phyloP scores from a whole-genome alignment of 441 rosid species.

The Metrosideros polymorpha region DNA sequence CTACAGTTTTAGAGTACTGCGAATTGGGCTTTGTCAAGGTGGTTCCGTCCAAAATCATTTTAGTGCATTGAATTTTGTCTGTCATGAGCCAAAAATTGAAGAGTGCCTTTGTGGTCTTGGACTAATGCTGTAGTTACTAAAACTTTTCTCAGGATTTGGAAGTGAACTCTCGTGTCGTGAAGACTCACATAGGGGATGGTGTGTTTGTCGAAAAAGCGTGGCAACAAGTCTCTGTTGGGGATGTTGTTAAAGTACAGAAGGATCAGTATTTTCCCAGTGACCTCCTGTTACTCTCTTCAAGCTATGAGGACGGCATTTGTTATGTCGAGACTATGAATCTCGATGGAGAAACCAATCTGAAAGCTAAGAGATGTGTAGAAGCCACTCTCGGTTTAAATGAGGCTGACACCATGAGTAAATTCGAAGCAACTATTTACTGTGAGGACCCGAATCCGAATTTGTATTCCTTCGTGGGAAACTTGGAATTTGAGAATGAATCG shows the following conservation, averaged over 20 bases:
- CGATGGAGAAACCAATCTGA: constrained; percentile 75
- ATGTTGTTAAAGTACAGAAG: constrained; percentile 51
- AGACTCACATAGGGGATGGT: constrained; percentile 41
- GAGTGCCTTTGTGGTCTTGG: not conserved
- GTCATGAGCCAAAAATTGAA: not conserved
- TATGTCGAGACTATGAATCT: constrained; percentile 85
- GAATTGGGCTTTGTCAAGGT: not conserved
- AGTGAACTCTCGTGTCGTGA: constrained; percentile 35
- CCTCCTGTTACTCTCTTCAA: constrained; percentile 54
- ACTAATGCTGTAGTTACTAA: not conserved
- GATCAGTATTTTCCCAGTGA: constrained; percentile 62
- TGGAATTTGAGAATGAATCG: constrained; percentile 34
- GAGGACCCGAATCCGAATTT: constrained; percentile 76
- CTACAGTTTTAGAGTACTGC: not conserved
- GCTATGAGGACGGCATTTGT: constrained; percentile 70
- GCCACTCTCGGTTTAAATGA: constrained; percentile 31
- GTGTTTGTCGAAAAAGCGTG: constrained; percentile 34
- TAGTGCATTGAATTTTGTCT: not conserved
- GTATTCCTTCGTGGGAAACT: constrained; percentile 60
- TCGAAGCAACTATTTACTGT: constrained; percentile 36
- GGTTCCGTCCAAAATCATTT: not conserved
- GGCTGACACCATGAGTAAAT: constrained; percentile 26
- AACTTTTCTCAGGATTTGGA: constrained; percentile 33
- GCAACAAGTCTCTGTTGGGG: constrained; percentile 56
- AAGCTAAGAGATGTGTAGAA: constrained; percentile 51